Percentiles rank a stretch among this genome's conserved stretches.
These are phyloP conservation scores for Penicillium sp. DNA, from an alignment of 2,329 filamentous ascomycete species.

Conservation along the genomic window DNA sequence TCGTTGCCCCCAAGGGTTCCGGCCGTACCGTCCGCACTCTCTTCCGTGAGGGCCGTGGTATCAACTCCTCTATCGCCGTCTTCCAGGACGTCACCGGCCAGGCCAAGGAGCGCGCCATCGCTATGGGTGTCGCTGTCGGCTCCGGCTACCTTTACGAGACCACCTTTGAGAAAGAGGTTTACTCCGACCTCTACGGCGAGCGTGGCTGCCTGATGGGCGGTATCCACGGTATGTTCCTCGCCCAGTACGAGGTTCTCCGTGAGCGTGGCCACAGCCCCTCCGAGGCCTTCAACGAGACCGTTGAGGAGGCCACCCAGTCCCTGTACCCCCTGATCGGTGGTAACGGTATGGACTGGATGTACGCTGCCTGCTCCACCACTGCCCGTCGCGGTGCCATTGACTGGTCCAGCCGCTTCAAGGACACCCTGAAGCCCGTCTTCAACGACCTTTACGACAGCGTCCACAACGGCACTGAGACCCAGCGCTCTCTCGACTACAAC, in stretches of 20 bases:
- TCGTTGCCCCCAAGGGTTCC: constrained; percentile 98
- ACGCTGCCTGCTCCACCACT: constrained; percentile 98
- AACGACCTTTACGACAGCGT: constrained; percentile 95
- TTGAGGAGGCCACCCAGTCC: constrained; percentile 98
- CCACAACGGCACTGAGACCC: constrained; percentile 85
- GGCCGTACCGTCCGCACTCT: constrained; percentile 97
- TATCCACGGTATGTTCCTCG: constrained; percentile 99
- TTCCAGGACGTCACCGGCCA: constrained; percentile 98
- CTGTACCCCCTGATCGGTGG: constrained; percentile 96
- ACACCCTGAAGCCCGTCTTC: constrained; percentile 97
- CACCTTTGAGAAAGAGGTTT: constrained; percentile 99
- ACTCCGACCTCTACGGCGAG: constrained; percentile 99
- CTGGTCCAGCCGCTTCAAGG: constrained; percentile 97
- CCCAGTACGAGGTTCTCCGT: constrained; percentile 99
- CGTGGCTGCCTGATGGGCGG: constrained; percentile 99
- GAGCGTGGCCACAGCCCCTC: constrained; percentile 96
- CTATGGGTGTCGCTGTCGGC: constrained; percentile 94
- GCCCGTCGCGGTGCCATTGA: constrained; percentile 98
- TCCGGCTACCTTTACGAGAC: constrained; percentile 99
- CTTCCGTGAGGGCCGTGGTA: constrained; percentile 98
- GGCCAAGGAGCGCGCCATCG: constrained; percentile 96
- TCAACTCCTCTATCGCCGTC: constrained; percentile 99
- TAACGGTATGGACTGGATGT: constrained; percentile 99
- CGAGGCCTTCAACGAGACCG: constrained; percentile 99
- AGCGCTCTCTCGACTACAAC: constrained; percentile 97